Evolutionary conservation across 73 alveolate genomes (phyloP).

Genomic region (Paramecium tetraurelia): DNA sequence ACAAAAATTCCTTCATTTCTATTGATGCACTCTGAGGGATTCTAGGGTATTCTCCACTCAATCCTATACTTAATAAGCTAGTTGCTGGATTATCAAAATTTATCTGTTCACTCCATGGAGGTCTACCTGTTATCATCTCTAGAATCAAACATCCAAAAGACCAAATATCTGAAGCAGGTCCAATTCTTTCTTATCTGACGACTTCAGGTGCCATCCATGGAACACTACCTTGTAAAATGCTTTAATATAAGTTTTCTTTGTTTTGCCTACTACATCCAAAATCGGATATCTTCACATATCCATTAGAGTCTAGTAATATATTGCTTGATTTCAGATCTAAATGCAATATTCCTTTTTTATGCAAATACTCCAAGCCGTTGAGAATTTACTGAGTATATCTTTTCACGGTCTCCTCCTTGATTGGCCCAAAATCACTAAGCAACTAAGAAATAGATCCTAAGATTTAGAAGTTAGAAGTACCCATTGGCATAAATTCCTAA

Average conservation of each 20-base stretch:
- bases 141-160: constrained; percentile 60
- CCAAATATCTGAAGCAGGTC: constrained; percentile 63
- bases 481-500: neutral
- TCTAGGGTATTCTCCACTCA: constrained; percentile 42
- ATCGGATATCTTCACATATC: constrained; percentile 30
- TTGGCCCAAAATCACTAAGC: neutral
- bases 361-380: constrained; percentile 34
- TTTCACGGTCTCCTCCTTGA: neutral
- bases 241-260: neutral
- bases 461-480: neutral
- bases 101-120: constrained; percentile 53
- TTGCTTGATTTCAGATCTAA: constrained; percentile 48
- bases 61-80: constrained; percentile 20
- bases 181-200: constrained; percentile 11
- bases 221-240: neutral
- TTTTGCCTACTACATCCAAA: constrained; percentile 39
- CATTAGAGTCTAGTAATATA: constrained; percentile 3
- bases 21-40: constrained; percentile 49
- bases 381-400: constrained; percentile 10
- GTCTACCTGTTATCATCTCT: constrained; percentile 55
- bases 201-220: constrained; percentile 21
- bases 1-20: constrained; percentile 18
- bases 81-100: constrained; percentile 51
- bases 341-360: constrained; percentile 20
- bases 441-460: neutral